These are phyloP conservation scores for Colletotrichum falcatum DNA, from an alignment of 2,329 filamentous ascomycete genomes.

Conservation along the genomic window DNA sequence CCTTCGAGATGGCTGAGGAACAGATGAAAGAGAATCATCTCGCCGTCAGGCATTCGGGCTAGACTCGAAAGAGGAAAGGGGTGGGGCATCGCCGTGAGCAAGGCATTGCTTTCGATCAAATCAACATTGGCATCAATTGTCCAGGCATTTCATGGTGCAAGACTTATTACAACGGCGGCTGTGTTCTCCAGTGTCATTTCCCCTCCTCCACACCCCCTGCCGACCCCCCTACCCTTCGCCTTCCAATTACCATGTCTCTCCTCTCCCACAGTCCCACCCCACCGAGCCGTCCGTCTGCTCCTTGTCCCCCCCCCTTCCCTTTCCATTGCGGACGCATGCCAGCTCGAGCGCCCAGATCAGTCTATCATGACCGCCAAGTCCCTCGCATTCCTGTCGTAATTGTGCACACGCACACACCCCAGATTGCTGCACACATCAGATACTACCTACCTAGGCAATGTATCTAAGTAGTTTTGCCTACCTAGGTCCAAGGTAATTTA, in stretches of 20 bases:
- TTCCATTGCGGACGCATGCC: neutral
- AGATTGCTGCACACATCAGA: no score
- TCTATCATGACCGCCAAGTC: neutral
- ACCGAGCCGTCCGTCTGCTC: no score
- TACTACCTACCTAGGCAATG: no score
- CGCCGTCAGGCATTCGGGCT: no score
- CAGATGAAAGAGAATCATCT: neutral
- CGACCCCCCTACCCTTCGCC: slow-evolving; percentile 8
- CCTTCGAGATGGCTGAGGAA: neutral
- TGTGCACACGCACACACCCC: slow-evolving; percentile 4
- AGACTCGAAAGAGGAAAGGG: neutral
- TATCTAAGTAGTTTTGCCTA: no score
- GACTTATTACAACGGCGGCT: slow-evolving; percentile 25
- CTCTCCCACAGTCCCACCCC: neutral
- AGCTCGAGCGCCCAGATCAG: slow-evolving; percentile 25
- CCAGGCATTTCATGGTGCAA: slow-evolving; percentile 19
- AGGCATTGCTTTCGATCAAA: slow-evolving; percentile 9
- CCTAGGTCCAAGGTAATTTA: no score
- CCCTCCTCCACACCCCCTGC: slow-evolving; percentile 34
- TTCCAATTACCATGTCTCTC: no score
- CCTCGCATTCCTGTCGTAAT: neutral
- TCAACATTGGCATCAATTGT: neutral
- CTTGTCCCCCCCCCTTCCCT: neutral
- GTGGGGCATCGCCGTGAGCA: neutral
- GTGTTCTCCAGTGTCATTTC: slow-evolving; percentile 39